These are phyloP conservation scores for Triticum monococcum DNA, from an alignment of 176 grass and related monocot genomes.

Conservation along the genomic window DNA sequence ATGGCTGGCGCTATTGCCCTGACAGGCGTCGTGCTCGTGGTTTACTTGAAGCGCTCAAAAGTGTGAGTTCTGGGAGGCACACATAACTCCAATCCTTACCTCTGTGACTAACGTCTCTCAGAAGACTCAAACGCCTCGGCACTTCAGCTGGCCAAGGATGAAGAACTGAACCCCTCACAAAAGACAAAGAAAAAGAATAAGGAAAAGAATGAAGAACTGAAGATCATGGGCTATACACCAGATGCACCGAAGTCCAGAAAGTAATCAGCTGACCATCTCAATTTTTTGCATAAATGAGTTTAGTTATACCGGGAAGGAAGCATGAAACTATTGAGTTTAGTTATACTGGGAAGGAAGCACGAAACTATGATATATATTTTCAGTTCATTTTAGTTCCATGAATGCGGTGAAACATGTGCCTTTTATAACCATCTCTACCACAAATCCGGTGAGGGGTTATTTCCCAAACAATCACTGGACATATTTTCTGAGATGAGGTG, in stretches of 20 bases:
- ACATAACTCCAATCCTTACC: not conserved
- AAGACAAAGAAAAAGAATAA: not conserved
- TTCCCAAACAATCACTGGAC: not conserved
- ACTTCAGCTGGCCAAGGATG: slow-evolving; percentile 3
- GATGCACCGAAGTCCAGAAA: not conserved
- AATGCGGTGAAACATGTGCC: not conserved
- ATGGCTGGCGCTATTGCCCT: slow-evolving; percentile 57
- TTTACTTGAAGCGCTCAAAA: slow-evolving; percentile 74
- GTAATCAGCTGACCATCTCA: not conserved
- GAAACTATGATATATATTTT: not conserved
- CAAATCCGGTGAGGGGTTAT: not conserved
- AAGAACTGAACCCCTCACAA: not conserved
- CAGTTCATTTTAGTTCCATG: not conserved
- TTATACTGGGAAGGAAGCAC: not conserved
- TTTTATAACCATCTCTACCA: not conserved
- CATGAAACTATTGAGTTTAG: not conserved
- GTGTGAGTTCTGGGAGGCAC: slow-evolving; percentile 32
- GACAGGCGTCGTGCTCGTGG: slow-evolving; percentile 50
- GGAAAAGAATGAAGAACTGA: not conserved
- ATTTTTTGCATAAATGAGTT: not conserved
- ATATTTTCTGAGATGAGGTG: not conserved
- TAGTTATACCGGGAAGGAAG: not conserved
- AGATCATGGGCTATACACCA: not conserved
- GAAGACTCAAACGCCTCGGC: not conserved
- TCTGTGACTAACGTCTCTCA: slow-evolving; percentile 6